A percentile compares a stretch with the other conserved stretches of the same genome.
phyloP scores from a whole-genome alignment of 768 basidiomycete genomes.

The Xerocomellus amylosporus region DNA sequence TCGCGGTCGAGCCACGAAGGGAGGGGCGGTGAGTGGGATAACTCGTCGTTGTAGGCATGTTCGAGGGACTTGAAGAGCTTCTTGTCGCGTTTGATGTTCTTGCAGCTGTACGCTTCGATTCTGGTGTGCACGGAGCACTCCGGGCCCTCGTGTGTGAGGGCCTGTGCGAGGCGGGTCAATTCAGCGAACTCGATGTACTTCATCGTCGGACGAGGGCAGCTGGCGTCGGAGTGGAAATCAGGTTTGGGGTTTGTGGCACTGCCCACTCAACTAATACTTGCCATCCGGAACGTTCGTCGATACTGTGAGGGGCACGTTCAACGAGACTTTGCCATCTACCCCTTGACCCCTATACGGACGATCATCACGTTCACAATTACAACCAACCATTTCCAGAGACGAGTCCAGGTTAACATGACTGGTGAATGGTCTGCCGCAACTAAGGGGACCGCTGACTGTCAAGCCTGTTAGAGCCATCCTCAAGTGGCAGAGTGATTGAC shows the following conservation, averaged over 20 bases:
- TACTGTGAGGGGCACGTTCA: neutral
- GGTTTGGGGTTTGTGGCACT: conserved; percentile 10
- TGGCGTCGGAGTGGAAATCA: conserved; percentile 5
- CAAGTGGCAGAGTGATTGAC: no score
- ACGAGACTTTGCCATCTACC: neutral
- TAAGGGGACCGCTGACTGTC: no score
- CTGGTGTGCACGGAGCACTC: conserved; percentile 89
- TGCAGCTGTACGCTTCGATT: conserved; percentile 97
- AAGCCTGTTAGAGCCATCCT: no score
- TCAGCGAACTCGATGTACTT: conserved; percentile 89
- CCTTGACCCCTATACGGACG: neutral
- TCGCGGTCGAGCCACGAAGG: conserved; percentile 74
- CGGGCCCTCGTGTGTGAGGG: conserved; percentile 80
- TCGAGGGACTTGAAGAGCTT: conserved; percentile 93
- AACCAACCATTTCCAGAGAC: no score
- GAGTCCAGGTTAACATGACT: no score
- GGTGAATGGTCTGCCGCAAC: no score
- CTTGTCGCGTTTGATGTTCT: conserved; percentile 96
- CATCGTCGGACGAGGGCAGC: conserved; percentile 46
- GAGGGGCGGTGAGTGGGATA: conserved; percentile 80
- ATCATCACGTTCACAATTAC: no score
- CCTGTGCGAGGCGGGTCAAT: conserved; percentile 70
- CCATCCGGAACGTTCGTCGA: conserved; percentile 6
- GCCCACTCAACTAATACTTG: neutral
- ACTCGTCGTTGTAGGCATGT: conserved; percentile 71